Conservation (phyloP, 2,329 filamentous ascomycete genomes). For the Orbilia quercus region DNA sequence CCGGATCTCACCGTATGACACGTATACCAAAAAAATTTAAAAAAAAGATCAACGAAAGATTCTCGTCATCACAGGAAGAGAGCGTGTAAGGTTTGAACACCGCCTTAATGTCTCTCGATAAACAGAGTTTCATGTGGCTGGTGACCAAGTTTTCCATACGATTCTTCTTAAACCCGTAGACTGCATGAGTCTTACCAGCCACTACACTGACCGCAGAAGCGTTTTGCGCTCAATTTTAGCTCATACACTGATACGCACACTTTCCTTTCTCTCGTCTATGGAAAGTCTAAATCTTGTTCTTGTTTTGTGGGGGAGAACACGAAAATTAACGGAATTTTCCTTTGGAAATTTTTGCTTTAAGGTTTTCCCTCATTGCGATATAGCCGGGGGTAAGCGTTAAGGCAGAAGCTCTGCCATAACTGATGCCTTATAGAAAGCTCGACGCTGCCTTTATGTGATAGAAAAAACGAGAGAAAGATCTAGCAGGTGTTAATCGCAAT, state of each 20-base stretch:
- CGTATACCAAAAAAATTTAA: conserved; percentile 8
- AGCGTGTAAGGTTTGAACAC: conserved; percentile 40
- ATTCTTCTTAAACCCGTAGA: background rate
- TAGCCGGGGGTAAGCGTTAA: conserved; percentile 37
- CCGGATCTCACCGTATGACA: background rate
- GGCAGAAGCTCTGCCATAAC: background rate
- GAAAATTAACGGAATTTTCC: conserved; percentile 27
- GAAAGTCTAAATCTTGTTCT: background rate
- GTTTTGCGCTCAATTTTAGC: conserved; percentile 16
- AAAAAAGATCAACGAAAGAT: too few species aligned
- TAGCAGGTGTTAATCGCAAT: background rate
- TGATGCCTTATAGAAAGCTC: background rate
- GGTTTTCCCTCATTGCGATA: conserved; percentile 3
- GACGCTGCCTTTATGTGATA: background rate
- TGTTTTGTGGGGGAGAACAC: background rate
- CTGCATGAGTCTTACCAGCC: conserved; percentile 20
- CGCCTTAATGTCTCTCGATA: conserved; percentile 44
- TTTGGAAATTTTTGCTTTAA: conserved; percentile 23
- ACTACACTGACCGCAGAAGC: conserved; percentile 37
- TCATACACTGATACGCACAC: conserved; percentile 11
- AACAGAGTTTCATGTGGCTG: conserved; percentile 55
- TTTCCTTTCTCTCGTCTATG: background rate
- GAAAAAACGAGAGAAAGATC: background rate
- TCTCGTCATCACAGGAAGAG: too few species aligned
- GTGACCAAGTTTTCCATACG: background rate